Evolutionary conservation across 495 filamentous ascomycete species (phyloP).

Genomic region (Acidiella bohemica): DNA sequence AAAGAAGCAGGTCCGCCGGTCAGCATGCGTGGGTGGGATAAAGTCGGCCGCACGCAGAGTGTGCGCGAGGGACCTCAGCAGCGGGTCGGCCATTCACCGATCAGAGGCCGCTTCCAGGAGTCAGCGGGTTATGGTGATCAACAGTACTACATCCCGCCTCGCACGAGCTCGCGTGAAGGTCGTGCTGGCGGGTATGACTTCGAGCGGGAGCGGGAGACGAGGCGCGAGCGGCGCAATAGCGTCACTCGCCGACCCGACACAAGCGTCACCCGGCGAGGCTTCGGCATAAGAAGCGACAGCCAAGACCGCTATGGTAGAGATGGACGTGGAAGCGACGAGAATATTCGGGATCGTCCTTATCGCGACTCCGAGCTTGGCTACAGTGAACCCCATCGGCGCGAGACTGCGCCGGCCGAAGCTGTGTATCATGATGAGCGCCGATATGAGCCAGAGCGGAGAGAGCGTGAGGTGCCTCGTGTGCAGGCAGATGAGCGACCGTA

Average conservation of each 20-base stretch:
- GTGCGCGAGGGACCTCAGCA: slow-evolving; percentile 15
- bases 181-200: slow-evolving; percentile 4
- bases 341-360: slow-evolving; percentile 1
- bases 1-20: slow-evolving; percentile 27
- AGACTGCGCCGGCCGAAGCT: slow-evolving; percentile 9
- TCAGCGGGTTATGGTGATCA: slow-evolving; percentile 18
- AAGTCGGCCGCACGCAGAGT: slow-evolving; percentile 19
- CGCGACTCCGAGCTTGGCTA: slow-evolving; percentile 17
- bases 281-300: slow-evolving; percentile 26
- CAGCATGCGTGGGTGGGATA: slow-evolving; percentile 29
- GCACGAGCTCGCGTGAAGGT: slow-evolving; percentile 21
- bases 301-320: slow-evolving; percentile 18
- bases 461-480: slow-evolving; percentile 5
- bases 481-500: slow-evolving; percentile 7
- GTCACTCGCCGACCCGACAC: slow-evolving; percentile 20
- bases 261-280: slow-evolving; percentile 20
- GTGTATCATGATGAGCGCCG: slow-evolving; percentile 11
- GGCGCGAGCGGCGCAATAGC: slow-evolving; percentile 18
- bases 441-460: slow-evolving; percentile 11
- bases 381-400: slow-evolving; percentile 12
- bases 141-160: slow-evolving; percentile 19
- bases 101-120: slow-evolving; percentile 2
- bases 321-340: slow-evolving; percentile 17
- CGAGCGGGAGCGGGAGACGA: slow-evolving; percentile 20
- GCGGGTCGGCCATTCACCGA: slow-evolving; percentile 5